These are phyloP conservation scores for Aspergillus coremiiformis DNA, from an alignment of 495 filamentous ascomycete species.

Conservation along the genomic window DNA sequence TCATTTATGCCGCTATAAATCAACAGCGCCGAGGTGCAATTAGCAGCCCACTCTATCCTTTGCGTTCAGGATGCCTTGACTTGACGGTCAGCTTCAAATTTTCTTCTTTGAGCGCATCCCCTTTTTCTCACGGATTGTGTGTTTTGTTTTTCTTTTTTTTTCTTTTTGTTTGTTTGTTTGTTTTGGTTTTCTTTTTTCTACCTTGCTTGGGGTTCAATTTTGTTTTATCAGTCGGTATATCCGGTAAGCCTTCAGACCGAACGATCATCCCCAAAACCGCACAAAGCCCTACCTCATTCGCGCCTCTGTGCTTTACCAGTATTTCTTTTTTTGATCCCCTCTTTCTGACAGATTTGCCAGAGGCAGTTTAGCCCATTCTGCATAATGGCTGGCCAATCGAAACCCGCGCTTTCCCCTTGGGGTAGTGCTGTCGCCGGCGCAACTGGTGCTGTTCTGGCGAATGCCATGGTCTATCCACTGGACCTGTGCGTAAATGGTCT, in stretches of 20 bases:
- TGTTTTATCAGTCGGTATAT: not conserved
- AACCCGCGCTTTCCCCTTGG: slow-evolving; percentile 83
- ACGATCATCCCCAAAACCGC: not conserved
- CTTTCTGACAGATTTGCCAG: not conserved
- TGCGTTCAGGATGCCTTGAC: not conserved
- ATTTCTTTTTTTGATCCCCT: not conserved
- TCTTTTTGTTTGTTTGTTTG: not conserved
- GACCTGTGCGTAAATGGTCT: slow-evolving; percentile 66
- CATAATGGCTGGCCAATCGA: slow-evolving; percentile 73
- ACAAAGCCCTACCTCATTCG: not conserved
- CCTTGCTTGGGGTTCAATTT: not conserved
- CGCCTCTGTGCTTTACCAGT: not conserved
- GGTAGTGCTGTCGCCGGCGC: slow-evolving; percentile 87
- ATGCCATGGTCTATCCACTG: slow-evolving; percentile 91
- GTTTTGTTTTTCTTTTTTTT: not conserved
- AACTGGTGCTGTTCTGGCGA: slow-evolving; percentile 88
- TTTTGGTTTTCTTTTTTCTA: not conserved
- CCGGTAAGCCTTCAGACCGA: not conserved
- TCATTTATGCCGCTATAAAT: slow-evolving; percentile 22
- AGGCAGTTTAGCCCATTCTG: not conserved
- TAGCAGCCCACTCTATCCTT: not conserved
- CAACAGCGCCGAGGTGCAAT: slow-evolving; percentile 29
- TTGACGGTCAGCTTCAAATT: not conserved
- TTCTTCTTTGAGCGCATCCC: too few relatives aligned
- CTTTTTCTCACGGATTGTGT: too few relatives aligned